Evolutionary conservation across 2,329 filamentous ascomycete species (phyloP).

Genomic region (Neonectria sp.): DNA sequence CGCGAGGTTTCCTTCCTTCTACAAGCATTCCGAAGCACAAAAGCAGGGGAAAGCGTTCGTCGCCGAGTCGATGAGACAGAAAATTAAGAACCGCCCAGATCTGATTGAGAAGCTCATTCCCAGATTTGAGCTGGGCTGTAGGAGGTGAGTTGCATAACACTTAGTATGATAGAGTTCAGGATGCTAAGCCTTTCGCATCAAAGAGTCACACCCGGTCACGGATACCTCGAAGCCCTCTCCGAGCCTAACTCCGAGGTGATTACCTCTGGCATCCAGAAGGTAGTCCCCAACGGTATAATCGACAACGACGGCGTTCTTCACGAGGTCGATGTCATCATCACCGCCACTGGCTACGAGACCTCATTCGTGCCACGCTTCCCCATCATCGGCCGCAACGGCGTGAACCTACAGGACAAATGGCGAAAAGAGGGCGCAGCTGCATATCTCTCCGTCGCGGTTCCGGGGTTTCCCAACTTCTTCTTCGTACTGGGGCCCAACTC

Average conservation of each 20-base stretch:
- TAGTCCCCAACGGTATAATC: neutral
- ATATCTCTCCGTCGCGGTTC: slow-evolving; percentile 50
- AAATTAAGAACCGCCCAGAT: neutral
- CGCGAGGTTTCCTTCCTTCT: slow-evolving; percentile 8
- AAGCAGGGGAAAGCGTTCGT: neutral
- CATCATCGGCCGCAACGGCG: slow-evolving; percentile 59
- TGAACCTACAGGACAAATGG: slow-evolving; percentile 50
- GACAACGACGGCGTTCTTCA: neutral
- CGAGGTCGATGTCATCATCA: slow-evolving; percentile 38
- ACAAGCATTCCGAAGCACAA: neutral
- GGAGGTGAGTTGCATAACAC: neutral
- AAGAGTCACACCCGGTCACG: slow-evolving; percentile 6
- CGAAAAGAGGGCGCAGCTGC: slow-evolving; percentile 42
- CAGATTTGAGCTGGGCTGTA: neutral
- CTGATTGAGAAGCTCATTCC: slow-evolving; percentile 8
- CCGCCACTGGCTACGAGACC: slow-evolving; percentile 45
- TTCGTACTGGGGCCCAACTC: slow-evolving; percentile 66
- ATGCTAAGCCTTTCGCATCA: neutral
- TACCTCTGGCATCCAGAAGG: neutral
- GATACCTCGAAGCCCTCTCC: slow-evolving; percentile 9
- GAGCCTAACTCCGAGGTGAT: neutral
- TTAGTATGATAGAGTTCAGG: neutral
- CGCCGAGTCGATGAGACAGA: neutral
- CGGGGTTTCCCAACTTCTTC: slow-evolving; percentile 58
- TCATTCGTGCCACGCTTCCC: slow-evolving; percentile 54